Base-by-base conservation (phyloP, 257 asterid genomes). In the Nicotiana tomentosiformis region DNA sequence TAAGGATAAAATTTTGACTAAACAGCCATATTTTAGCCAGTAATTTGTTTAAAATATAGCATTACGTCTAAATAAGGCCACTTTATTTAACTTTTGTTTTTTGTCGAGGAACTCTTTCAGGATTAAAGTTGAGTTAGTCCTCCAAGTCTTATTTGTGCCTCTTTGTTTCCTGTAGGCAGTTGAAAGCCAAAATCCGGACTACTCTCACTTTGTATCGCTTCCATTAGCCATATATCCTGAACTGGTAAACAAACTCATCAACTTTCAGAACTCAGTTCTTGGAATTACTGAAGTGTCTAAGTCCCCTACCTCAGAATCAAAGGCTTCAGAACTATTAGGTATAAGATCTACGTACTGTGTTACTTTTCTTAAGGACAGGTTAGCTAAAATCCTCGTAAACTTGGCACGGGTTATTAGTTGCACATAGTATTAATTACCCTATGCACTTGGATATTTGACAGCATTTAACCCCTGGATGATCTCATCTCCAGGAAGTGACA, bases 171-270 rank as follows among this genome's bases (percentile, higher is more conserved):
- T 74, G 87, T 96, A 96, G 99, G 94, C 87, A 61, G 91, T 89
- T 49, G 90, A 90, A 83, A 89, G 97, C 88, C 91, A 90, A 82
- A 88, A 78, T 60, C 83, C 89, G 20, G 98, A 92, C 84, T 93
- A 92, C 88, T 90, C 98, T 83, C 98, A 96, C 96, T 96, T 96
- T 80, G 90, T 94, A 68, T 96, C 99, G 35, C 97, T 96, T 89
- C 99, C 99, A 74, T 85, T 96, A 92, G 96, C 98, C 69, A 81
- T 89, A 78, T 90, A 93, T 85, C 92, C 93, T 80, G 93, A 87
- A 86, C 89, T 92, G 85, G 95, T 93, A 58, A 89, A 88, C 83
- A 94, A 93, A 86, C 97, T 96, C 74, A 51, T 87, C 84, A 80
- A 85, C 82, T 94, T 96, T 87, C 98, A 92, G 88, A 91, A 90